phyloP scores from a whole-genome alignment of 2,329 filamentous ascomycete genomes.

The Hyphodiscus sp. region DNA sequence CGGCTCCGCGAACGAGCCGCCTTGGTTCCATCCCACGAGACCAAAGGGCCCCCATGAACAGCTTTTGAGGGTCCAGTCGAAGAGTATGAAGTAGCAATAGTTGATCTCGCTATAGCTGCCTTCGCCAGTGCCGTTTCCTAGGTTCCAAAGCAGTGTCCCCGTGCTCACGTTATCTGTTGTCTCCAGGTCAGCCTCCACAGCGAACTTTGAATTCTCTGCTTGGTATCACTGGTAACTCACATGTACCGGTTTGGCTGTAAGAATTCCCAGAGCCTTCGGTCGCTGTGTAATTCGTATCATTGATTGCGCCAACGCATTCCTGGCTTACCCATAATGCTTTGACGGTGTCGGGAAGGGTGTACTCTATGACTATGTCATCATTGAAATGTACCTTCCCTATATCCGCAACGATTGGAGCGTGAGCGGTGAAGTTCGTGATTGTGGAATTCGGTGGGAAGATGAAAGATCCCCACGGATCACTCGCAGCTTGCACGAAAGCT shows the following conservation, averaged over 20 bases:
- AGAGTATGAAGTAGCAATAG: not conserved
- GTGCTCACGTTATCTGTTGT: not conserved
- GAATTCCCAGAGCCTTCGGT: not conserved
- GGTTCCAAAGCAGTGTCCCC: not conserved
- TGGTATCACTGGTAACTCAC: not conserved
- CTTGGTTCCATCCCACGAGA: not conserved
- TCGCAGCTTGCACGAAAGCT: not conserved
- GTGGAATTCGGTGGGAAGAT: constrained; percentile 1
- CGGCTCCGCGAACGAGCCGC: not conserved
- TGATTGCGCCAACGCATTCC: not conserved
- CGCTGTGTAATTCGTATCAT: not conserved
- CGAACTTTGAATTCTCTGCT: not conserved
- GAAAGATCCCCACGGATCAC: not conserved
- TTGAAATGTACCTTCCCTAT: not conserved
- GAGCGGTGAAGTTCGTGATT: not conserved
- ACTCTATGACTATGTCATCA: not conserved
- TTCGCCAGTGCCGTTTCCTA: not conserved
- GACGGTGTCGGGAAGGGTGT: not conserved
- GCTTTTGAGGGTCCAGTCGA: not conserved
- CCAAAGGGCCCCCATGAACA: constrained; percentile 1
- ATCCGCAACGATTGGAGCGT: not conserved
- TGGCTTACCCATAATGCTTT: not conserved
- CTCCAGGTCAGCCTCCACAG: not conserved
- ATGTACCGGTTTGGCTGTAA: not conserved
- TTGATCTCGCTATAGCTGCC: not conserved